Evolutionary conservation across 257 asterid species (phyloP), one percentile per base, ranked within the genome.

Genomic region (Ligustrum vulgare): DNA sequence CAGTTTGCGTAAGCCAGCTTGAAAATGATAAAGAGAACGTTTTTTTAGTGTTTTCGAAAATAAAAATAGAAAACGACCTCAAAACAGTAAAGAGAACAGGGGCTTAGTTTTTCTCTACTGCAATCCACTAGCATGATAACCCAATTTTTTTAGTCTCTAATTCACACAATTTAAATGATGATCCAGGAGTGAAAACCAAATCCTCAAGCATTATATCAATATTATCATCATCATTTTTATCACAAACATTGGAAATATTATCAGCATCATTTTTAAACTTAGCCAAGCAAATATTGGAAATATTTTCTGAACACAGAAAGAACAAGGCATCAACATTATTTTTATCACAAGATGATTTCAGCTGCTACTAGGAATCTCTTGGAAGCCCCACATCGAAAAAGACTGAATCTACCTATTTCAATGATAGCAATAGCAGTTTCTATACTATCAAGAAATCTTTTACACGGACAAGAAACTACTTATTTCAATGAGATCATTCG

Each of bases 391-490:
- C 75, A 75, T 3, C 6, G 7, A 32, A 72, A 79, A 6, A 77
- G 35, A 78, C 72, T 80, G 45, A 77, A 83, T n/a, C n/a, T 13
- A 80, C 83, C 71, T 78, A n/a, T n/a, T n/a, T n/a, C n/a, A n/a
- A n/a, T 84, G 3, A 80, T 68, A 3, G 83, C 87, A 15, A 84
- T 37, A 9, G 36, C 6, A 60, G 67, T 60, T 60, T 60, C 1
- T 4, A 70, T 35, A 25, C 83, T 81, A 75, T 84, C 83, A 1
- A 78, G 69, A 39, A 23, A 23, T 7, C 81, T 83, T 47, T 69
- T 73, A 84, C 63, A 84, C 80, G 3, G 85, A 72, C 31, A 78
- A 83, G 32, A 66, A 81, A 62, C 85, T 66, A 2, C 85, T 83
- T 4, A 8, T 34, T 6, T 85, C 87, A 13, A 78, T 35, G 60